These are phyloP conservation scores for Globisporangium rhizosaccharum DNA, from an alignment of 352 stramenopile genomes.

Conservation along the genomic window DNA sequence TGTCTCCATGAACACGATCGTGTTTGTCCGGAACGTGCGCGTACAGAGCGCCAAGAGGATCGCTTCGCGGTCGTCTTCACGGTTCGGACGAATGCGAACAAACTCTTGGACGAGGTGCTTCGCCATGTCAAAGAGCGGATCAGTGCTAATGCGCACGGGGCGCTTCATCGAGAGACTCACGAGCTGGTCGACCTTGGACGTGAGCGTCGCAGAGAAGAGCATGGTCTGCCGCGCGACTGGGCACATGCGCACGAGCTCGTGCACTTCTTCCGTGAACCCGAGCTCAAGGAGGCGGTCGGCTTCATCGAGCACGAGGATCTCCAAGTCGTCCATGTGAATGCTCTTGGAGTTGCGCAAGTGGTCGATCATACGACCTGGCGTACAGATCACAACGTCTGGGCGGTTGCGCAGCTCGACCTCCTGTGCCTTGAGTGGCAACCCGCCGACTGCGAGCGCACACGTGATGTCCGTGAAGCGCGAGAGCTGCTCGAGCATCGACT, in stretches of 20 bases:
- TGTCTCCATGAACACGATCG: conserved; percentile 99
- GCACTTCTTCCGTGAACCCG: conserved; percentile 97
- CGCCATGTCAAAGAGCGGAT: conserved; percentile 94
- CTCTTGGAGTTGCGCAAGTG: conserved; percentile 96
- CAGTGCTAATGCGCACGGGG: conserved; percentile 92
- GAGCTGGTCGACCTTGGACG: conserved; percentile 96
- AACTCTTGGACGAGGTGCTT: conserved; percentile 98
- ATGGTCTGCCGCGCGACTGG: conserved; percentile 95
- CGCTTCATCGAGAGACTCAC: conserved; percentile 96
- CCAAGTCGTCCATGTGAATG: conserved; percentile 96
- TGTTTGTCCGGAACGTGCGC: conserved; percentile 92
- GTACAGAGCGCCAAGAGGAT: conserved; percentile 95
- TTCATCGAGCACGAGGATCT: conserved; percentile 95
- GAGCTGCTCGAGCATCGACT: conserved; percentile 94
- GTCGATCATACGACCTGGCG: conserved; percentile 97
- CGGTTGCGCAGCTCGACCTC: conserved; percentile 93
- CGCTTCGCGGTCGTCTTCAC: conserved; percentile 91
- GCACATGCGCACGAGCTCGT: conserved; percentile 95
- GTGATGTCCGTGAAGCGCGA: conserved; percentile 95
- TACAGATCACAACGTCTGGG: conserved; percentile 97
- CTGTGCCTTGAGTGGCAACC: conserved; percentile 87
- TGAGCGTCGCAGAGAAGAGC: conserved; percentile 99
- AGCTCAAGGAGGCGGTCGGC: conserved; percentile 96
- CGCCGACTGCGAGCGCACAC: conserved; percentile 91
- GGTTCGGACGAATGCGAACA: conserved; percentile 89